phyloP scores from a whole-genome alignment of 2,329 filamentous ascomycete species.

The Ophiostoma quercus region DNA sequence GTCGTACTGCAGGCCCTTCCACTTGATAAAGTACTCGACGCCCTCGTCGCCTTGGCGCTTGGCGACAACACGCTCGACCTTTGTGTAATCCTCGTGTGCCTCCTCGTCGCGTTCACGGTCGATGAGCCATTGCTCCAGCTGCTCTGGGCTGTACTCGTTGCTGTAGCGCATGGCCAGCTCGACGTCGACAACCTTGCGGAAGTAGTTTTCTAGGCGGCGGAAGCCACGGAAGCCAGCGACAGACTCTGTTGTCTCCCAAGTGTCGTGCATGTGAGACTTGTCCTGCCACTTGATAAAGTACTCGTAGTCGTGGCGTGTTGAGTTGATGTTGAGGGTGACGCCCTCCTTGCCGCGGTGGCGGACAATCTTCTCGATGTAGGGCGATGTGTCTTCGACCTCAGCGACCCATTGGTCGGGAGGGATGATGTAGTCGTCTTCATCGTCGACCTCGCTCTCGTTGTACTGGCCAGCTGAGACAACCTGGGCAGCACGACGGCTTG shows the following conservation, averaged over 20 bases:
- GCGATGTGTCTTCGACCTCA: slow-evolving; percentile 68
- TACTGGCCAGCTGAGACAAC: slow-evolving; percentile 58
- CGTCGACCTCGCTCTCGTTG: slow-evolving; percentile 61
- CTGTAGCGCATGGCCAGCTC: slow-evolving; percentile 74
- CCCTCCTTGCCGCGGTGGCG: slow-evolving; percentile 76
- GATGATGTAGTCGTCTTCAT: slow-evolving; percentile 59
- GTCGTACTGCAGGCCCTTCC: slow-evolving; percentile 91
- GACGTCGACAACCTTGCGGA: slow-evolving; percentile 71
- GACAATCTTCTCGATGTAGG: slow-evolving; percentile 85
- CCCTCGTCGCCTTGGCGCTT: slow-evolving; percentile 73
- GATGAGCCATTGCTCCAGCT: slow-evolving; percentile 90
- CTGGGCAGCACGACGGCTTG: slow-evolving; percentile 76
- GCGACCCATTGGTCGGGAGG: slow-evolving; percentile 66
- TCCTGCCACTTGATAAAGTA: slow-evolving; percentile 96
- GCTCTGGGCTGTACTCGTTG: slow-evolving; percentile 70
- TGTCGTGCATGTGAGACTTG: slow-evolving; percentile 90
- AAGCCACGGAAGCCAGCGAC: slow-evolving; percentile 75
- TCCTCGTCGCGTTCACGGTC: slow-evolving; percentile 88
- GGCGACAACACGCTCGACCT: slow-evolving; percentile 89
- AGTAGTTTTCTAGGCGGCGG: slow-evolving; percentile 92
- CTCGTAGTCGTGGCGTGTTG: slow-evolving; percentile 71
- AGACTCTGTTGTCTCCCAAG: slow-evolving; percentile 78
- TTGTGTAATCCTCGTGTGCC: slow-evolving; percentile 80
- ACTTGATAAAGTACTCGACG: slow-evolving; percentile 90
- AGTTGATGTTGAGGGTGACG: slow-evolving; percentile 52